Evolutionary conservation across 2,329 filamentous ascomycete genomes (phyloP), one percentile per base, ranked within the genome.

Genomic region (Calonectria fujianensis): DNA sequence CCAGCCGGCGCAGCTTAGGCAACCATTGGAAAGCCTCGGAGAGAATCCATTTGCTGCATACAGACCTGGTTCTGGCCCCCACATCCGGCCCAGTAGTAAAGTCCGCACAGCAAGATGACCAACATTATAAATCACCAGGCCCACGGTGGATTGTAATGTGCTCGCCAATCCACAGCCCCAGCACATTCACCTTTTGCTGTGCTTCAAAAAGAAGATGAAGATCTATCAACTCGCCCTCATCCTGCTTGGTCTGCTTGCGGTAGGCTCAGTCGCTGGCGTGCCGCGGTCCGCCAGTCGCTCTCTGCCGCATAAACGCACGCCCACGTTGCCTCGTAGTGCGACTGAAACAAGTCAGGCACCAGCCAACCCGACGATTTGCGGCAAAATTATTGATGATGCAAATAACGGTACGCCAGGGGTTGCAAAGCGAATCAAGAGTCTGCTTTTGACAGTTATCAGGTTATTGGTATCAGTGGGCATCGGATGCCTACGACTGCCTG

Each of bases 371-470:
- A 59, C 18, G 1, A 39, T 59, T 2, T 59, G 54, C 13, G 54
- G 54, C 4, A 13, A 59, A 2, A 59, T 59, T 8, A 37, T 59
- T 10, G 54, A 37, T 18, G 4, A 27, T 6, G 54, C 32, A 13
- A 24, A 59, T 10, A 5, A 59, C 2, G 54, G 54, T 37, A 24
- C 2, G 31, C 16, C 16, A 4, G 16, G 4, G 9, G 5, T 11
- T 7, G 1, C 31, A 59, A 24, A 13, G 1, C 3, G 2, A 8
- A n/a, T 5, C 4, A n/a, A 35, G 2, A 5, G 2, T n/a, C 2
- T 35, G 16, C 18, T 32, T 35, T 10, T 59, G 16, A 59, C 32
- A 37, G 11, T 35, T 14, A 27, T 3, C 35, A 59, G 54, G 54
- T 0, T 14, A 27, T 35, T 59, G 54, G 54, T 59, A 59, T 11